Evolutionary conservation across 177 flowering plant genomes (phyloP), one percentile per base, ranked within the genome.

Genomic region (Vitis hybrid): DNA sequence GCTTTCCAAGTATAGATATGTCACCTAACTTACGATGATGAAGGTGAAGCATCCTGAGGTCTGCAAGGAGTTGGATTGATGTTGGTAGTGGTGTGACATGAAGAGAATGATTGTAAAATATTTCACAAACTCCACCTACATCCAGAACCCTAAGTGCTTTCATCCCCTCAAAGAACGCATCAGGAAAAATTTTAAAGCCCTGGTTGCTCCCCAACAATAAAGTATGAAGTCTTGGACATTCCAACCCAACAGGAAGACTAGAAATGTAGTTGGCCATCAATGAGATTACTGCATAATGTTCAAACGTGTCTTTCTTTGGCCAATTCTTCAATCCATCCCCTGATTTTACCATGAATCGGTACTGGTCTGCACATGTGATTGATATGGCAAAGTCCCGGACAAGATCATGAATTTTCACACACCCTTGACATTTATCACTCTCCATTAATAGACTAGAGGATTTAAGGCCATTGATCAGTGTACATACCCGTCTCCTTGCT

Each of bases 371-470:
- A 4, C 24, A 30, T 30, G 69, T 35, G 15, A 35, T 66, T 4
- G 14, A 9, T n/a, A n/a, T 66, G 27, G 66, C 66, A 18, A 64
- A 11, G 18, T 11, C 51, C 11, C 69, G 60, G 9, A 55, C 1
- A 56, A 55, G 61, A 3, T 66, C 51, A 55, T 66, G 61, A 60
- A 68, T 58, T 58, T 20, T 58, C 10, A 68, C 71, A 58, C 21
- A 14, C 1, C 17, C 55, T 7, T 12, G 14, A 4, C 7, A 3
- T 17, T 18, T 13, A 41, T 54, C 54, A 17, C 46, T 35, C 46
- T 58, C 35, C 20, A 68, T 18, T 32, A 68, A 46, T 53, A 68
- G 58, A n/a, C 55, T 12, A 48, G 63, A 58, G 21, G 35, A 63
- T 48, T 41, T 48, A 18, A 68, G 63, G 41, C 18, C 20, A 17